Evolutionary conservation across 192 early-diverging fungal species (phyloP).

Genomic region (Piromyces finnis): DNA sequence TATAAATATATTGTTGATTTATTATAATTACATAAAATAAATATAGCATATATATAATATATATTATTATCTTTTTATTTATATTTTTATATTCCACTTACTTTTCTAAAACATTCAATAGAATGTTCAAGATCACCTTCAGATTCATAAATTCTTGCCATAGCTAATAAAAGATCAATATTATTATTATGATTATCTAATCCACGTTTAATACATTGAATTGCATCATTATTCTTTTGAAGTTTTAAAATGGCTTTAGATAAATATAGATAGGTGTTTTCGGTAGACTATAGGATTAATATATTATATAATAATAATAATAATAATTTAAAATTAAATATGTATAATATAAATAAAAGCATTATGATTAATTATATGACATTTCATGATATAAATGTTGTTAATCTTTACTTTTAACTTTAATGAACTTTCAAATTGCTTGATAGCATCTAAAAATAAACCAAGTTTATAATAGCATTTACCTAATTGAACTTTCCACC

Average conservation of each 20-base stretch:
- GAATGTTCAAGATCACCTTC: slow-evolving; percentile 2
- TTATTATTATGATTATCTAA: neutral
- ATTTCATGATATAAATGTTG: no score
- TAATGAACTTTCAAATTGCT: slow-evolving; percentile 5
- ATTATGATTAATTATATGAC: no score
- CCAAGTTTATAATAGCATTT: slow-evolving; percentile 5
- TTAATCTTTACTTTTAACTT: slow-evolving; percentile 5
- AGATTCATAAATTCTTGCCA: slow-evolving; percentile 8
- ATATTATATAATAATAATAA: neutral
- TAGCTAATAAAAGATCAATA: slow-evolving; percentile 1
- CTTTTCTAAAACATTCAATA: slow-evolving; percentile 6
- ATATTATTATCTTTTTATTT: neutral
- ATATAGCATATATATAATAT: no score
- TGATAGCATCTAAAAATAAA: slow-evolving; percentile 5
- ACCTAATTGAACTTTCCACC: slow-evolving; percentile 13
- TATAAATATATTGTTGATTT: no score
- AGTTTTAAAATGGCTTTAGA: slow-evolving; percentile 6
- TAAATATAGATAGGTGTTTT: slow-evolving; percentile 4
- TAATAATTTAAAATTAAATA: neutral
- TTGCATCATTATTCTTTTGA: slow-evolving; percentile 5
- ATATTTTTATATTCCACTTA: neutral
- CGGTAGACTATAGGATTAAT: neutral
- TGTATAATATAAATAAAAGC: neutral
- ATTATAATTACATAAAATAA: no score
- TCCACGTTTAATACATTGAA: slow-evolving; percentile 5